Conservation (phyloP, 148 eudicot genomes). For the Rhododendron vialii region DNA sequence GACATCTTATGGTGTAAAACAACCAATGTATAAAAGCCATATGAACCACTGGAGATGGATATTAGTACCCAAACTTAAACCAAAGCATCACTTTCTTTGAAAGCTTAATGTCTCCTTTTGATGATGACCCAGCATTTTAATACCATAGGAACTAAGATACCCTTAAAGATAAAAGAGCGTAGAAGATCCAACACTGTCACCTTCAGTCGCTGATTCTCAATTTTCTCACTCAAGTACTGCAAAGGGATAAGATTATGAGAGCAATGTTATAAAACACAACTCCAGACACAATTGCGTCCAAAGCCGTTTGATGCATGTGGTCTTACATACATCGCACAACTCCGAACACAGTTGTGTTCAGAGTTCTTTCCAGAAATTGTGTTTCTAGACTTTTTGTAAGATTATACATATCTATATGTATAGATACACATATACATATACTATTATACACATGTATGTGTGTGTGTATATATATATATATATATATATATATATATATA, state of each 20-base stretch:
- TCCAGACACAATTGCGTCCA: no score
- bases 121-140: background rate
- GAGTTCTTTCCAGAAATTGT: background rate
- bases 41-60: background rate
- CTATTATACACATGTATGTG: no score
- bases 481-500: no score
- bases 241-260: background rate
- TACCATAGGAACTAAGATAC: background rate
- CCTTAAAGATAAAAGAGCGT: background rate
- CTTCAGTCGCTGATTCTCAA: background rate
- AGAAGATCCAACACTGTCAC: background rate
- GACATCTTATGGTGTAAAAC: background rate
- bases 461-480: no score
- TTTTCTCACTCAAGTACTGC: background rate
- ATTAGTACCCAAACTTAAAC: background rate
- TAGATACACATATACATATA: no score
- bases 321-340: no score
- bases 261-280: no score
- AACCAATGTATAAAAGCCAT: background rate
- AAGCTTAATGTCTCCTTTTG: conserved; percentile 6
- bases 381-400: background rate
- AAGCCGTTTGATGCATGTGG: no score
- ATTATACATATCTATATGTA: background rate
- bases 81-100: conserved; percentile 9
- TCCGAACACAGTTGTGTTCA: background rate